Conservation (phyloP, 495 filamentous ascomycete species). For the Neurospora sp. region DNA sequence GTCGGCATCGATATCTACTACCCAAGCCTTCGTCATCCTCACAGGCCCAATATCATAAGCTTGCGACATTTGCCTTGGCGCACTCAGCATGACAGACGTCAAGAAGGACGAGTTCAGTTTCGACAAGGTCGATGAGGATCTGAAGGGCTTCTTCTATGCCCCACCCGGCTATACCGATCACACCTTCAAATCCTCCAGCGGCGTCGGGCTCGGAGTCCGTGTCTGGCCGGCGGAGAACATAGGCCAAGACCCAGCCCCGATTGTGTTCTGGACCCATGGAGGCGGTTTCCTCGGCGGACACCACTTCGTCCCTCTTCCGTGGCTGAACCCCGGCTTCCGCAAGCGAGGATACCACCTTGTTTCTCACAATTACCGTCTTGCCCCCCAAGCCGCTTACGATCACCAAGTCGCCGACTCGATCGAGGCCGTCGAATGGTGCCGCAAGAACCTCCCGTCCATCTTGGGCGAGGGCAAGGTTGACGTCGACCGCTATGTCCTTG, state of each 20-base stretch:
- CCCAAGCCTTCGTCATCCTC: background rate
- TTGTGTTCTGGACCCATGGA: slow-evolving; percentile 20
- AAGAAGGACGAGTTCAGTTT: background rate
- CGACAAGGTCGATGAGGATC: background rate
- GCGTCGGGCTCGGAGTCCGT: slow-evolving; percentile 10
- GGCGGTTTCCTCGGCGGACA: slow-evolving; percentile 19
- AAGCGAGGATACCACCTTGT: slow-evolving; percentile 19
- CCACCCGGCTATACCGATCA: slow-evolving; percentile 17
- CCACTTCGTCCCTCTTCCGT: slow-evolving; percentile 15
- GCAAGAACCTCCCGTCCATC: slow-evolving; percentile 10
- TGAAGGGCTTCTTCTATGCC: background rate
- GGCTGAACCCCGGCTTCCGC: slow-evolving; percentile 17
- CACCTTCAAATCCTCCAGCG: slow-evolving; percentile 9
- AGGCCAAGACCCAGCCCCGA: slow-evolving; percentile 8
- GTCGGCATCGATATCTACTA: background rate
- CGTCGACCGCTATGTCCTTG: slow-evolving; percentile 17
- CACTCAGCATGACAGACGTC: background rate
- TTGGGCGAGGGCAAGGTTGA: slow-evolving; percentile 16
- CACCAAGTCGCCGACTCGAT: slow-evolving; percentile 20
- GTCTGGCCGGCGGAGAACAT: slow-evolving; percentile 16
- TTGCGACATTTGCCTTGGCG: background rate
- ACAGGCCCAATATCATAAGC: background rate
- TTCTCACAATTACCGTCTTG: slow-evolving; percentile 24
- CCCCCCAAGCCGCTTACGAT: slow-evolving; percentile 15
- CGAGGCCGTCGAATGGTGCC: slow-evolving; percentile 15